Evolutionary conservation across 2,329 filamentous ascomycete genomes (phyloP).

Genomic region (Calonectria hongkongensis): DNA sequence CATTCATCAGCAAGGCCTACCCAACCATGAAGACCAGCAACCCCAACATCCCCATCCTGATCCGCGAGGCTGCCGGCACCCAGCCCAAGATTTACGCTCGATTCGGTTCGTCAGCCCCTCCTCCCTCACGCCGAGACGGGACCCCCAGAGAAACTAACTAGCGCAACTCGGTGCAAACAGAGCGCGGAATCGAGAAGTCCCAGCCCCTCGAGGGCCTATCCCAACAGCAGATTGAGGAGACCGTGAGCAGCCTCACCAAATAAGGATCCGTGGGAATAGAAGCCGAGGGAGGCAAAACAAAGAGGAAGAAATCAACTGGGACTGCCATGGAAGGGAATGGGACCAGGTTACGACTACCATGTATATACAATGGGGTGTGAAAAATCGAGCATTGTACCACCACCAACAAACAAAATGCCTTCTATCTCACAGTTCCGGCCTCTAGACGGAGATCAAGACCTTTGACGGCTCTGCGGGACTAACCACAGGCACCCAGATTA

Average conservation of each 20-base stretch:
- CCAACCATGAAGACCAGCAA: constrained; percentile 99
- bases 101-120: constrained; percentile 80
- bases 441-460: background rate
- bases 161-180: constrained; percentile 56
- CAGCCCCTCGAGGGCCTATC: constrained; percentile 75
- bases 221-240: constrained; percentile 77
- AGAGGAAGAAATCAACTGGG: constrained; percentile 10
- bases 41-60: constrained; percentile 92
- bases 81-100: constrained; percentile 91
- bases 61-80: constrained; percentile 92
- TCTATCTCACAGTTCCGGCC: background rate
- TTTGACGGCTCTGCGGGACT: background rate
- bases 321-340: constrained; percentile 28
- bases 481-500: too few relatives aligned
- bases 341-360: constrained; percentile 45
- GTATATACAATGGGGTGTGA: constrained; percentile 54
- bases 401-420: constrained; percentile 31
- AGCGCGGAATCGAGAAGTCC: constrained; percentile 74
- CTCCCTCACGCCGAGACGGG: background rate
- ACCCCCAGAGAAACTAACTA: constrained; percentile 46
- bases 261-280: background rate
- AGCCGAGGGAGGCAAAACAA: constrained; percentile 2
- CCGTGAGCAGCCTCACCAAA: constrained; percentile 71
- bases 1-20: constrained; percentile 93
- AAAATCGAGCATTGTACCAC: constrained; percentile 53